Percentiles rank a stretch among this genome's conserved stretches.
Evolutionary conservation across 257 asterid genomes (phyloP).

Genomic region (Eucommia ulmoides): DNA sequence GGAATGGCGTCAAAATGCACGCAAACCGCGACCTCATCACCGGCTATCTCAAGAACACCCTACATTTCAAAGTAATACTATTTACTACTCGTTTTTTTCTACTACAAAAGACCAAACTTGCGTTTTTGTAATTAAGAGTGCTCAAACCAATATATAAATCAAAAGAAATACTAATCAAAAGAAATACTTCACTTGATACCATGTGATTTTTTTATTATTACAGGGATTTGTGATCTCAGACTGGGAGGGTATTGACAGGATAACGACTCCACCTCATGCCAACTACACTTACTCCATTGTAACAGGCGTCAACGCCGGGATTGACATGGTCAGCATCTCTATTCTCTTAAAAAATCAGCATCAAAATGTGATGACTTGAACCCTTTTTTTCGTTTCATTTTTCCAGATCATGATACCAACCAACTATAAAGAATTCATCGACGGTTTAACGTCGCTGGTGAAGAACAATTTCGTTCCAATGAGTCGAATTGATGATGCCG

Average conservation of each 20-base stretch:
- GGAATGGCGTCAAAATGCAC: slow-evolving; percentile 70
- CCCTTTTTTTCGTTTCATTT: slow-evolving; percentile 8
- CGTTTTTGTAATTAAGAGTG: no score
- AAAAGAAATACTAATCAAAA: no score
- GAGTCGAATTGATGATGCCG: slow-evolving; percentile 65
- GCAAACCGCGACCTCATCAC: slow-evolving; percentile 51
- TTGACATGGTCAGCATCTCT: slow-evolving; percentile 26
- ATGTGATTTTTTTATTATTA: background rate
- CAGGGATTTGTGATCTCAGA: slow-evolving; percentile 43
- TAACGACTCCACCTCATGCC: slow-evolving; percentile 26
- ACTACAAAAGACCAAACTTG: no score
- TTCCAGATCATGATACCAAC: slow-evolving; percentile 68
- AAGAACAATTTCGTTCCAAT: slow-evolving; percentile 30
- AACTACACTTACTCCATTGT: slow-evolving; percentile 31
- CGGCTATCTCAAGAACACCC: slow-evolving; percentile 41
- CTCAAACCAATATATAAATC: no score
- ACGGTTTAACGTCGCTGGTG: slow-evolving; percentile 42
- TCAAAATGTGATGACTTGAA: background rate
- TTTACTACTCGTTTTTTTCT: background rate
- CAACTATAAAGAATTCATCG: slow-evolving; percentile 42
- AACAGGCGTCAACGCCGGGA: slow-evolving; percentile 28
- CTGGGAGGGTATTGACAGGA: slow-evolving; percentile 27
- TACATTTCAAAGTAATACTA: slow-evolving; percentile 36
- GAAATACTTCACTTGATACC: no score
- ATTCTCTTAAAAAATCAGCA: background rate